Base-by-base conservation (phyloP, 2,329 filamentous ascomycete species). In the Xylaria sp. region DNA sequence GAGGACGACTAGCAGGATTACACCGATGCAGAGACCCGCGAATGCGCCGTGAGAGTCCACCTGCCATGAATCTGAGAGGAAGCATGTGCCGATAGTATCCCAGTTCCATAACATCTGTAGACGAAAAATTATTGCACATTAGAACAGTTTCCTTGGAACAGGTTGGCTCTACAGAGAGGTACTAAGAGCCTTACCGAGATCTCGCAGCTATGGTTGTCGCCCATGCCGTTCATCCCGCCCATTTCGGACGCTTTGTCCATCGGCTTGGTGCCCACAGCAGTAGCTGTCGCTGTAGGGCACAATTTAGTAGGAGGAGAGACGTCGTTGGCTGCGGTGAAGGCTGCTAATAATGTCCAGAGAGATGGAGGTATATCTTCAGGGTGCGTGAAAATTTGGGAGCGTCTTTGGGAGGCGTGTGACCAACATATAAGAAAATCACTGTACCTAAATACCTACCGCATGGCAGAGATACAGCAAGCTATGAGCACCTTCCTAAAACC, bases 91-190 rank as follows among this genome's bases (percentile, higher is more conserved):
- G 76, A 92, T 83, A 2, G 90, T 91, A 78, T 92, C 84, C 90
- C 91, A 93, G 80, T 94, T 94, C 91, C 91, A 94, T 39, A 93
- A 83, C 92, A 94, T 94, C 90, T 92, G 20, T 15, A 28, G 33
- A 3, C 7, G 31, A 46, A 28, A 23, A 23, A 8, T 49, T n/a
- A 41, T 31, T 20, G 15, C 28, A 25, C 5, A n/a, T 66, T 28
- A 66, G 49, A n/a, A 46, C 36, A 6, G 39, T 20, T n/a, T 6
- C 13, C 20, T 55, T 41, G 5, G 18, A 20, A 41, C 13, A n/a
- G 15, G 12, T 15, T 25, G 33, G 41, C 13, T 8, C 6, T 6
- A 25, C 3, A 46, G 20, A 18, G 23, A 20, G 52, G 23, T 33
- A 7, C 9, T 28, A 36, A 15, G 3, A 28, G 39, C 60, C 74